A percentile compares a stretch with the other conserved stretches of the same genome.
Evolutionary conservation across 768 basidiomycete species (phyloP).

Genomic region (Suillus spraguei): DNA sequence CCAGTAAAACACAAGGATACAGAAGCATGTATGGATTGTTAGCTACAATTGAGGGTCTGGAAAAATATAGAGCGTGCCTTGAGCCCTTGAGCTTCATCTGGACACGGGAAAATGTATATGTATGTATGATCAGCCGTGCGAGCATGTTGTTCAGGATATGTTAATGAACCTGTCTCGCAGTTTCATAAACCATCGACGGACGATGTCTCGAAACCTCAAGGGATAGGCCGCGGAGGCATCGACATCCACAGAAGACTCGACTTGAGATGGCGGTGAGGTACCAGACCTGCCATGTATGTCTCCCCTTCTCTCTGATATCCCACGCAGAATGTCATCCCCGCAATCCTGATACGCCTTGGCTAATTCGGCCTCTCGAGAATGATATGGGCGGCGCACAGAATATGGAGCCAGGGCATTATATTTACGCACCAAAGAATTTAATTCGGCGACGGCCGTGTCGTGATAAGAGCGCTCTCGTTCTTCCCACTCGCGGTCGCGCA

Average conservation of each 20-base stretch:
- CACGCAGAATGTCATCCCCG: slow-evolving; percentile 52
- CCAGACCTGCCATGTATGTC: slow-evolving; percentile 2
- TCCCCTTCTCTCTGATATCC: slow-evolving; percentile 33
- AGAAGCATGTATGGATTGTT: slow-evolving; percentile 8
- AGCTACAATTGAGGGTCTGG: slow-evolving; percentile 11
- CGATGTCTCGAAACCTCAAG: slow-evolving; percentile 29
- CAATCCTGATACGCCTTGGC: slow-evolving; percentile 51
- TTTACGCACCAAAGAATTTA: slow-evolving; percentile 76
- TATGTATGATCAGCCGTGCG: not conserved
- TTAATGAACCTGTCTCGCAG: slow-evolving; percentile 16
- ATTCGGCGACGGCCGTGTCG: slow-evolving; percentile 63
- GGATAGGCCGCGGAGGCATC: slow-evolving; percentile 9
- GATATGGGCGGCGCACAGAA: slow-evolving; percentile 66
- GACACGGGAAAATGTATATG: not conserved
- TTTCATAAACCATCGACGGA: slow-evolving; percentile 30
- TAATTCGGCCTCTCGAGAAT: slow-evolving; percentile 60
- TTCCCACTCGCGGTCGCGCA: slow-evolving; percentile 75
- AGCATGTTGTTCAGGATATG: not conserved
- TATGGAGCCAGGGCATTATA: slow-evolving; percentile 84
- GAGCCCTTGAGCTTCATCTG: not conserved
- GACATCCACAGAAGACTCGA: slow-evolving; percentile 13
- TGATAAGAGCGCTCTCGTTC: slow-evolving; percentile 68
- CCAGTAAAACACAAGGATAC: not conserved
- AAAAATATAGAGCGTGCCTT: slow-evolving; percentile 10
- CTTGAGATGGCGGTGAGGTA: slow-evolving; percentile 5